Evolutionary conservation across 1,284 basidiomycete species (phyloP).

Genomic region (Ganoderma sinense): DNA sequence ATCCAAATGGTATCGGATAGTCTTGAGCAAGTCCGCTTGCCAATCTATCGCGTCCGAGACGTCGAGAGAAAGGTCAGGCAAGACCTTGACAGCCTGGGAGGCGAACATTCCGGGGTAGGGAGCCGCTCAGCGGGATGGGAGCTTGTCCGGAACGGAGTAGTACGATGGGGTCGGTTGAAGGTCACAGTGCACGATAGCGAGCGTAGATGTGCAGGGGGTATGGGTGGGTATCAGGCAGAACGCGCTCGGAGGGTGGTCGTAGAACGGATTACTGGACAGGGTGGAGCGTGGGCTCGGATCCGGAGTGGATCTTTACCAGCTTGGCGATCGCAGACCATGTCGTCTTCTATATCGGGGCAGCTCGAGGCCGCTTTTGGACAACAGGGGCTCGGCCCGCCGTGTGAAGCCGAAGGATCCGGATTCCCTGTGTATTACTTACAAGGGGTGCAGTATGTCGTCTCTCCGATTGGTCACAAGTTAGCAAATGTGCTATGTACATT

Average conservation of each 20-base stretch:
- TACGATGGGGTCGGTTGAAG: neutral
- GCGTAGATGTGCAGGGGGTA: neutral
- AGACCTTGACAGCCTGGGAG: slow-evolving; percentile 25
- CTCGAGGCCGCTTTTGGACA: neutral
- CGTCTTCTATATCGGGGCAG: neutral
- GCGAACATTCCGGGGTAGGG: slow-evolving; percentile 20
- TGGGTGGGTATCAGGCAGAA: neutral
- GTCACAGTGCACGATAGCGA: no score
- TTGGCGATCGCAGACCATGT: neutral
- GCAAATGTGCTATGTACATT: neutral
- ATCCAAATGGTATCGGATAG: slow-evolving; percentile 61
- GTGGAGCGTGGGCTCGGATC: neutral
- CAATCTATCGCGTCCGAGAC: slow-evolving; percentile 64
- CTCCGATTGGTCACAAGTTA: neutral
- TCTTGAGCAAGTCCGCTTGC: slow-evolving; percentile 56
- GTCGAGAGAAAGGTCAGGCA: slow-evolving; percentile 60
- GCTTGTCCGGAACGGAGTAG: neutral
- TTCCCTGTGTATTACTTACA: no score
- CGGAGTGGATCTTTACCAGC: neutral
- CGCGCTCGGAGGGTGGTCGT: neutral
- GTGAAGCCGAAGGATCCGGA: no score
- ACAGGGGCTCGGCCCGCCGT: no score
- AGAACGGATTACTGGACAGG: neutral
- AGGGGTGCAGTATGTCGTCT: no score
- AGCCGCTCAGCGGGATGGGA: neutral